Conservation (phyloP, 2,329 filamentous ascomycete species). For the Microthyrium microscopicum region DNA sequence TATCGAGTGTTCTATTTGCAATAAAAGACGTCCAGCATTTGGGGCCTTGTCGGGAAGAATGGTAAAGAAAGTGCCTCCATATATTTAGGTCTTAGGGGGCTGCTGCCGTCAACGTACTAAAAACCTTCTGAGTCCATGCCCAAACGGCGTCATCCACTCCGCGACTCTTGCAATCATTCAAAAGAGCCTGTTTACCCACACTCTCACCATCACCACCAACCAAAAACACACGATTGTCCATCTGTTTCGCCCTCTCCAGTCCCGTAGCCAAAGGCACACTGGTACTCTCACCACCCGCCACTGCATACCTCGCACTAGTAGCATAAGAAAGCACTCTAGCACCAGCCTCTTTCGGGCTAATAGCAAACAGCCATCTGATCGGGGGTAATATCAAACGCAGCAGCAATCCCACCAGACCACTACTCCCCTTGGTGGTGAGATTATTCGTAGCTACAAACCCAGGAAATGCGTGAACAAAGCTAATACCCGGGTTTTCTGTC, state of each 20-base stretch:
- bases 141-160: too few relatives aligned
- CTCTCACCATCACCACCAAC: constrained; percentile 23
- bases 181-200: too few relatives aligned
- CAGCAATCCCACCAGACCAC: background rate
- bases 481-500: constrained; percentile 8
- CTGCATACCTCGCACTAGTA: constrained; percentile 18
- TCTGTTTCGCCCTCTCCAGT: constrained; percentile 14
- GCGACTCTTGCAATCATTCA: too few relatives aligned
- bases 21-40: too few relatives aligned
- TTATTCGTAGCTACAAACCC: constrained; percentile 8
- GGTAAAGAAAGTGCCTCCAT: too few relatives aligned
- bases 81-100: too few relatives aligned
- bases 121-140: too few relatives aligned
- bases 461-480: constrained; percentile 9
- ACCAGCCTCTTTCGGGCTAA: constrained; percentile 7
- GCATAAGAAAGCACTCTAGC: constrained; percentile 12
- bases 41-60: too few relatives aligned
- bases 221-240: constrained; percentile 19
- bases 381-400: constrained; percentile 7
- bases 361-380: constrained; percentile 6
- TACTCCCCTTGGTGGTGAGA: constrained; percentile 7
- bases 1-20: too few relatives aligned
- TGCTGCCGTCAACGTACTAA: too few relatives aligned
- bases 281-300: background rate
- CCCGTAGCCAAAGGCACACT: background rate